Conservation (phyloP, 371 early-diverging fungal species). For the Rhizopus arrhizus region DNA sequence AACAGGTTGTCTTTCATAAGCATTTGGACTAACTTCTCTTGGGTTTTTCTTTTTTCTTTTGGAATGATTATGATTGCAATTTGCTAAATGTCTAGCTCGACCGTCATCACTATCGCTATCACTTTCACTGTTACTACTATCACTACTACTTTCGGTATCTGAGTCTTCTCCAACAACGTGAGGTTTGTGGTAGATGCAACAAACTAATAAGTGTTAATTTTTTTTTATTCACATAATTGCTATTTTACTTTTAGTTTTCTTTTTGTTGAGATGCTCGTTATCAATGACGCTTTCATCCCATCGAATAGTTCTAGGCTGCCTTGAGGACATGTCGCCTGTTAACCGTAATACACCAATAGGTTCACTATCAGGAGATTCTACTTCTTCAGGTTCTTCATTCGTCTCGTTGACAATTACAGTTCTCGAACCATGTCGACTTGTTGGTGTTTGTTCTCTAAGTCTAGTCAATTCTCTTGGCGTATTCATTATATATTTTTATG, state of each 20-base stretch:
- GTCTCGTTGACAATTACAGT: constrained; percentile 40
- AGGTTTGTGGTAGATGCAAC: constrained; percentile 85
- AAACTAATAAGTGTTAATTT: constrained; percentile 55
- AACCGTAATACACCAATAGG: constrained; percentile 54
- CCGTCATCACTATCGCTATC: constrained; percentile 36
- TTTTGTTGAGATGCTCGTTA: constrained; percentile 82
- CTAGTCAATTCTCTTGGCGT: constrained; percentile 16
- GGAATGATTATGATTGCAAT: constrained; percentile 32
- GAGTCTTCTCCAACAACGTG: constrained; percentile 77
- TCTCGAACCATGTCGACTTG: constrained; percentile 43
- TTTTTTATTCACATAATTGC: constrained; percentile 68
- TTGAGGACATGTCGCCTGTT: constrained; percentile 50
- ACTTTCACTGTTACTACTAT: constrained; percentile 22
- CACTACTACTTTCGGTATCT: constrained; percentile 55
- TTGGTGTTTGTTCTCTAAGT: constrained; percentile 30
- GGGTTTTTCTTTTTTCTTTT: constrained; percentile 45
- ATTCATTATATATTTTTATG: not conserved
- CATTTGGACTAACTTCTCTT: constrained; percentile 63
- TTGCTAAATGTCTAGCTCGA: constrained; percentile 34
- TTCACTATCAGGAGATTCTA: constrained; percentile 26
- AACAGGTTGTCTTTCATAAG: constrained; percentile 71
- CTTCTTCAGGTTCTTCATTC: constrained; percentile 12
- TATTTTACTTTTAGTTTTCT: constrained; percentile 78
- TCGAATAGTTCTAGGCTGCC: constrained; percentile 60
- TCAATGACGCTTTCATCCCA: constrained; percentile 87